These are phyloP conservation scores for Proliferodiscus dingleyae DNA, from an alignment of 2,329 filamentous ascomycete species.

Conservation along the genomic window DNA sequence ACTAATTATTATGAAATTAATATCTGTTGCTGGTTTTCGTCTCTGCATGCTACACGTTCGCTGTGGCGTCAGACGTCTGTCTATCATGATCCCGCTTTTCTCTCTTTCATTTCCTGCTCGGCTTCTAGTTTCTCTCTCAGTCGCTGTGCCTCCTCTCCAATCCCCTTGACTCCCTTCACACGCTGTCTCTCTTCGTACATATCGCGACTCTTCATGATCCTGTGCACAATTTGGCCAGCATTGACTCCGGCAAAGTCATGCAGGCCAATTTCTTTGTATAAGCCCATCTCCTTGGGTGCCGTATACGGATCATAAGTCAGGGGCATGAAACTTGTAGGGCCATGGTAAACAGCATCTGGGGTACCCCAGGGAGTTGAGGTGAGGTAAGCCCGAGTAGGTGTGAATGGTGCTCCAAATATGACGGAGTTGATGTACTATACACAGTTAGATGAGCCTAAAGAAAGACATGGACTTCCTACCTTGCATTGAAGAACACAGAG, in stretches of 20 bases:
- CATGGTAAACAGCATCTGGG: conserved; percentile 85
- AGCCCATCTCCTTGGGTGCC: conserved; percentile 73
- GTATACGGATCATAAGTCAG: conserved; percentile 74
- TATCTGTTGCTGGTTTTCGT: no score
- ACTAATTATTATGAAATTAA: no score
- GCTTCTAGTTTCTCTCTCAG: conserved; percentile 57
- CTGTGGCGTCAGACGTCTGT: no score
- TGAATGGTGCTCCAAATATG: conserved; percentile 85
- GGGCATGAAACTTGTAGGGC: conserved; percentile 73
- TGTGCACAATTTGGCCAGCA: conserved; percentile 82
- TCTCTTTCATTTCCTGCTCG: conserved; percentile 26
- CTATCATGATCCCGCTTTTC: neutral
- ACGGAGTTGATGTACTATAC: conserved; percentile 77
- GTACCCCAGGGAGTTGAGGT: conserved; percentile 66
- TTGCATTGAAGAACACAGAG: conserved; percentile 94
- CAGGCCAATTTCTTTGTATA: conserved; percentile 72
- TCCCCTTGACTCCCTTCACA: conserved; percentile 82
- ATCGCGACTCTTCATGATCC: conserved; percentile 81
- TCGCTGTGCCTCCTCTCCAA: conserved; percentile 63
- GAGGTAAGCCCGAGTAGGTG: conserved; percentile 75
- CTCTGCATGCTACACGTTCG: no score
- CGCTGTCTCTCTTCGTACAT: conserved; percentile 90
- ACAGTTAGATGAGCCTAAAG: conserved; percentile 4
- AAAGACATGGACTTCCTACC: conserved; percentile 43
- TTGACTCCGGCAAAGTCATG: conserved; percentile 87